These are phyloP conservation scores for Diplodia seriata DNA, from an alignment of 2,329 filamentous ascomycete genomes.

Conservation along the genomic window DNA sequence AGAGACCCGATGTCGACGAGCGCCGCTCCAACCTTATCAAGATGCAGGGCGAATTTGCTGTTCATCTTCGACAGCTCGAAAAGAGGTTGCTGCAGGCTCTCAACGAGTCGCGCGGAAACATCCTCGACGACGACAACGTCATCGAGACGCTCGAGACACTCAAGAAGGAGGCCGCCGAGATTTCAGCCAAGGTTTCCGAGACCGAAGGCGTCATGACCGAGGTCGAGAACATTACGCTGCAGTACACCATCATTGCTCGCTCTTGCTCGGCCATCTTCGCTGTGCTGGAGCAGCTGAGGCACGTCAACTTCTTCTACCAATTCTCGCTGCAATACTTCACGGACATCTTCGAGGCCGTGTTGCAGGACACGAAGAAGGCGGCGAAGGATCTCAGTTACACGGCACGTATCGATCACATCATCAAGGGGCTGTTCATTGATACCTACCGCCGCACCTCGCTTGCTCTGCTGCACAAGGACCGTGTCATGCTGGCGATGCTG, in stretches of 20 bases:
- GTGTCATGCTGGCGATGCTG: slow-evolving; percentile 91
- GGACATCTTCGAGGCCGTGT: slow-evolving; percentile 93
- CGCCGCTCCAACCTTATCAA: slow-evolving; percentile 97
- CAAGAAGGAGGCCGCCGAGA: slow-evolving; percentile 96
- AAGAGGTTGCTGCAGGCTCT: slow-evolving; percentile 92
- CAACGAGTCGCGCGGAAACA: slow-evolving; percentile 97
- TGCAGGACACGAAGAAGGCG: slow-evolving; percentile 79
- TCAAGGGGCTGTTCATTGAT: slow-evolving; percentile 88
- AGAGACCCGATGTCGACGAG: slow-evolving; percentile 96
- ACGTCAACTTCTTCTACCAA: slow-evolving; percentile 99
- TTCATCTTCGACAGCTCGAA: slow-evolving; percentile 95
- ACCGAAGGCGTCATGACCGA: slow-evolving; percentile 98
- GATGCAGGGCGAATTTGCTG: slow-evolving; percentile 97
- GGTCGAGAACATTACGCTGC: slow-evolving; percentile 91
- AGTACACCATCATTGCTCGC: slow-evolving; percentile 91
- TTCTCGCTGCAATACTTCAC: slow-evolving; percentile 99
- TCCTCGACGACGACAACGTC: slow-evolving; percentile 96
- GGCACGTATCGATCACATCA: slow-evolving; percentile 83
- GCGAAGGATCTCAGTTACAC: slow-evolving; percentile 76
- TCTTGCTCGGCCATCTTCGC: slow-evolving; percentile 98
- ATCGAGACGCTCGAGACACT: slow-evolving; percentile 97
- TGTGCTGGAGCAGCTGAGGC: slow-evolving; percentile 94
- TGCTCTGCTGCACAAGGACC: slow-evolving; percentile 89
- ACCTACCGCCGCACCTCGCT: slow-evolving; percentile 94
- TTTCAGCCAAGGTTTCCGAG: slow-evolving; percentile 93